Evolutionary conservation across 1,284 basidiomycete species (phyloP), one percentile per base, ranked within the genome.

Genomic region (Cryptococcus neoformans): DNA sequence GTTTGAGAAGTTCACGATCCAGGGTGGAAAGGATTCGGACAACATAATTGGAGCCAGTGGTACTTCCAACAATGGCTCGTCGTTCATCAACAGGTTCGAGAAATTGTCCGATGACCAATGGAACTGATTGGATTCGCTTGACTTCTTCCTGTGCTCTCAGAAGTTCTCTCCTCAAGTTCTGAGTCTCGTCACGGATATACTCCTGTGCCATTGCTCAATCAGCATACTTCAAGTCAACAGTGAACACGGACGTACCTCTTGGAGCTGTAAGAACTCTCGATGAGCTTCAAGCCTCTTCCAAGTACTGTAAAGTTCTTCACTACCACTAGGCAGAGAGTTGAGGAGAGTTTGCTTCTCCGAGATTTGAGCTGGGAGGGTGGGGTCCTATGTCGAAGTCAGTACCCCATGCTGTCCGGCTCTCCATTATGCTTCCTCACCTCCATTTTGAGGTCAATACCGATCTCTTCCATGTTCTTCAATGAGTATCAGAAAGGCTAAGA

Each of bases 41-140:
- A 56, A 99, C 94, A 75, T 99, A 99, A 80, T 98, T 99, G 36
- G 90, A 94, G 7, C 96, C 78, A 8, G 96, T 99, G 0, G 96
- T 99, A 35, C 91, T 94, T 41, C 95, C 96, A 17, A 99, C 96
- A 64, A 99, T 99, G 58, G 90, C 94, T 17, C 95, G 93, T 71
- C 90, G 87, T 76, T 98, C 92, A 81, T 99, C 96, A 75, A 99
- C 98, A 54, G 96, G 91, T 79, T 99, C 96, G 45, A 99, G 85
- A 82, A 99, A 99, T 77, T 99, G 96, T 52, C 96, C 96, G 68
- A 99, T 99, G 70, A 99, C 96, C n/a, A 99, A 86, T 0, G 96
- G 96, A 3, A 99, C 96, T 50, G 91, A 92, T 80, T 99, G 94
- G 73, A 99, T 99, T 56, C 96, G 89, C 80, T 98, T 98, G 68